Evolutionary conservation across 495 filamentous ascomycete species (phyloP).

Genomic region (Penicillium alfredii): DNA sequence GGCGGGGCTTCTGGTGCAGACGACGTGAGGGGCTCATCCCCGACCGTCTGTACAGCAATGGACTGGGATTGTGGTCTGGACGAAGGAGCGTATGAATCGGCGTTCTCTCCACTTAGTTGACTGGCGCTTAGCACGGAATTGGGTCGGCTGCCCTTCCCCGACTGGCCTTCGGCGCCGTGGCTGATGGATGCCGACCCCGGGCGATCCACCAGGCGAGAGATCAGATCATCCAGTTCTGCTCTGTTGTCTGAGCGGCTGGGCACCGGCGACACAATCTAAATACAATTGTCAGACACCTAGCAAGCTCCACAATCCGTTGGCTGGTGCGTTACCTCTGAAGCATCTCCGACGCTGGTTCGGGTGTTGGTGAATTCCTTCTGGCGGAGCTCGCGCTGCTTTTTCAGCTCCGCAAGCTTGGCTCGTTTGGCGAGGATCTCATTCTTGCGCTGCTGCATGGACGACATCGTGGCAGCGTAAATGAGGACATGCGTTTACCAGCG

Average conservation of each 20-base stretch:
- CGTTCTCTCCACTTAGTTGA: slow-evolving; percentile 64
- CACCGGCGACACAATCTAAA: slow-evolving; percentile 60
- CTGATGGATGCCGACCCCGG: slow-evolving; percentile 66
- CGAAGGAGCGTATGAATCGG: slow-evolving; percentile 41
- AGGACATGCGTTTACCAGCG: slow-evolving; percentile 2
- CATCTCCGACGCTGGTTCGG: slow-evolving; percentile 58
- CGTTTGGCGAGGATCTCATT: slow-evolving; percentile 93
- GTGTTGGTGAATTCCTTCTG: slow-evolving; percentile 61
- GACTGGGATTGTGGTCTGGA: slow-evolving; percentile 38
- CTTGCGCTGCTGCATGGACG: slow-evolving; percentile 71
- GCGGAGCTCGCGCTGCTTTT: slow-evolving; percentile 79
- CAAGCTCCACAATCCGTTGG: slow-evolving; percentile 13
- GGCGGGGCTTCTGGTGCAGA: slow-evolving; percentile 67
- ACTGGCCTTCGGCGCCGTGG: slow-evolving; percentile 57
- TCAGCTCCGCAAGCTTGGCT: slow-evolving; percentile 92
- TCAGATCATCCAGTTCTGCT: slow-evolving; percentile 76
- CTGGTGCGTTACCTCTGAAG: slow-evolving; percentile 41
- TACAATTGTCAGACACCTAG: slow-evolving; percentile 7
- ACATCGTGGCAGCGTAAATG: slow-evolving; percentile 26
- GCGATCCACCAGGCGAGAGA: slow-evolving; percentile 71
- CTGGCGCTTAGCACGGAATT: slow-evolving; percentile 75
- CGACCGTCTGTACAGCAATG: slow-evolving; percentile 62
- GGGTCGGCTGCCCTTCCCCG: slow-evolving; percentile 67
- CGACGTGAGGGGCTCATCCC: slow-evolving; percentile 60
- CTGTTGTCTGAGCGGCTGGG: slow-evolving; percentile 64